These are phyloP conservation scores for Xylariaceae sp. DNA, from an alignment of 2,329 filamentous ascomycete genomes.

Conservation along the genomic window DNA sequence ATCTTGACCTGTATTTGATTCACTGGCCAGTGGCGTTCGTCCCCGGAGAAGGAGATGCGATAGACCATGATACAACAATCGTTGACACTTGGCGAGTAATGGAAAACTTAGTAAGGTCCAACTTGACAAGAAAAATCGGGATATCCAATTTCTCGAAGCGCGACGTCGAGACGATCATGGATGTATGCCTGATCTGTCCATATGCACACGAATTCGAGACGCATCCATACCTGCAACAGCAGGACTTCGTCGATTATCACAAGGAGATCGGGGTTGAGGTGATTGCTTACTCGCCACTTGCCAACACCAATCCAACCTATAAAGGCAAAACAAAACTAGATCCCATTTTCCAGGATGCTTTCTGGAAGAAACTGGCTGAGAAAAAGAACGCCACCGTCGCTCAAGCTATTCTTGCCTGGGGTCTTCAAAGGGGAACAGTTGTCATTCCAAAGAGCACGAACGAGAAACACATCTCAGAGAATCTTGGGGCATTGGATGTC, in stretches of 20 bases:
- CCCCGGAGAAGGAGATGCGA: constrained; percentile 25
- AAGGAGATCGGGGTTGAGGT: constrained; percentile 41
- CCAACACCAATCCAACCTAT: constrained; percentile 50
- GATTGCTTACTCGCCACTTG: constrained; percentile 49
- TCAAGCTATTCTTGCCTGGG: constrained; percentile 48
- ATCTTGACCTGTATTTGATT: constrained; percentile 54
- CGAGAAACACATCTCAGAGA: constrained; percentile 42
- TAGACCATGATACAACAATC: constrained; percentile 31
- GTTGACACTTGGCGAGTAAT: constrained; percentile 57
- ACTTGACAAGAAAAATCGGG: constrained; percentile 56
- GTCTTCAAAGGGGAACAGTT: constrained; percentile 42
- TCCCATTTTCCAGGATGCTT: constrained; percentile 40
- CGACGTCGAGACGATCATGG: constrained; percentile 38
- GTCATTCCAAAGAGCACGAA: constrained; percentile 52
- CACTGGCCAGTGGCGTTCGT: constrained; percentile 38
- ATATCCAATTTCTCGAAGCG: constrained; percentile 57
- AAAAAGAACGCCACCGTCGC: constrained; percentile 41
- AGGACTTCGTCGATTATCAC: constrained; percentile 46
- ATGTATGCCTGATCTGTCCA: constrained; percentile 47
- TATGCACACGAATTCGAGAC: constrained; percentile 58
- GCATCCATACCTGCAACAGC: constrained; percentile 51
- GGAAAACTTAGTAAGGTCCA: constrained; percentile 51
- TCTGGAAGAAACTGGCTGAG: constrained; percentile 38
- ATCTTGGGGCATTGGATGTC: constrained; percentile 49
- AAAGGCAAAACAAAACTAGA: constrained; percentile 23